Evolutionary conservation across 306 rosid species (phyloP).

Genomic region (Betula pendula): DNA sequence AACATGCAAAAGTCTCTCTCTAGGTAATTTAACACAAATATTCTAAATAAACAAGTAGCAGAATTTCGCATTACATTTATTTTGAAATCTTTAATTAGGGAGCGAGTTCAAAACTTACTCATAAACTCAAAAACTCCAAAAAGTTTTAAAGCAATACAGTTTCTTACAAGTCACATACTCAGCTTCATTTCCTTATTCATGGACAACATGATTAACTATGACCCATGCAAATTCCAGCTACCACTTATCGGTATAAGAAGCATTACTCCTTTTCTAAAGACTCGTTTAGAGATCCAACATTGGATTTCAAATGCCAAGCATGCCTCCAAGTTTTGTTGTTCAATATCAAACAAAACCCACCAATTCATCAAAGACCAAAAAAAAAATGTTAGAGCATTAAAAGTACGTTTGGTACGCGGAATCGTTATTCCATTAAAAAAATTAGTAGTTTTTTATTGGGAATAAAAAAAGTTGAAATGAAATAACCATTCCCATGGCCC

Average conservation of each 20-base stretch:
- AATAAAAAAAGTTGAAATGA: no score
- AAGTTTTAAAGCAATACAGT: neutral
- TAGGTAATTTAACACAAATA: neutral
- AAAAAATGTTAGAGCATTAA: no score
- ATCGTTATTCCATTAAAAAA: no score
- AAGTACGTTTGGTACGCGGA: no score
- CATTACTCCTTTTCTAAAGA: slow-evolving; percentile 4
- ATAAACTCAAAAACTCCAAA: neutral
- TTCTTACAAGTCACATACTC: neutral
- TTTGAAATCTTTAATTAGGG: neutral
- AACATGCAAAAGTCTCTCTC: neutral
- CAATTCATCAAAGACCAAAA: neutral
- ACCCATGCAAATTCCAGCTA: neutral
- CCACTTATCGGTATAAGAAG: neutral
- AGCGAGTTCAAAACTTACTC: neutral
- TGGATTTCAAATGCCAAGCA: neutral
- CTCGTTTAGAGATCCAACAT: neutral
- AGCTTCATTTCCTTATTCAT: neutral
- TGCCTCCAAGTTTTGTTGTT: neutral
- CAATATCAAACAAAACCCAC: neutral
- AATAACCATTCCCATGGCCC: no score
- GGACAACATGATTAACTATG: neutral
- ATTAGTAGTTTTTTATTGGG: no score
- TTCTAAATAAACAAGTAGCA: neutral
- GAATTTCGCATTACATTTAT: neutral